Conservation (phyloP, 352 stramenopile genomes). For the Pythium chondricola region DNA sequence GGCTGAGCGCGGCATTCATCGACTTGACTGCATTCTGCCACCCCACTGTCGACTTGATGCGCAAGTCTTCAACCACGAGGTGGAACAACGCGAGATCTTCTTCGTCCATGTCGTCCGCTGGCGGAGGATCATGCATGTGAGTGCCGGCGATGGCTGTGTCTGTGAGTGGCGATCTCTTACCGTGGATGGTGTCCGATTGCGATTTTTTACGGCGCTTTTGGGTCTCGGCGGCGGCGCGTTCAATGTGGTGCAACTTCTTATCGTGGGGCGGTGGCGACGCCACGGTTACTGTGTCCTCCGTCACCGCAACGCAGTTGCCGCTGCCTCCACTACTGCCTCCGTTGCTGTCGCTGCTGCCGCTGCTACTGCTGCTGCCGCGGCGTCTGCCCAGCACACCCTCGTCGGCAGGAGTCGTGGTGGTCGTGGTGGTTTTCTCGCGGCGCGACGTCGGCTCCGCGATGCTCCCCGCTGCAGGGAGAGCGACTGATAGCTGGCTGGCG, state of each 20-base stretch:
- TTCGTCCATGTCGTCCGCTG: conserved; percentile 64
- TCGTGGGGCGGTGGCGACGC: conserved; percentile 18
- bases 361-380: conserved; percentile 3
- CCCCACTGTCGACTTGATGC: conserved; percentile 84
- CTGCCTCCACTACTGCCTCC: background rate
- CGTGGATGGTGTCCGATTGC: conserved; percentile 19
- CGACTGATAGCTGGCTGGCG: background rate
- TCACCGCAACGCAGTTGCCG: background rate
- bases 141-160: no score
- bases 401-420: conserved; percentile 15
- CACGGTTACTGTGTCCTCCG: conserved; percentile 8
- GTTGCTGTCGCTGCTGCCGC: conserved; percentile 4
- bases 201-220: conserved; percentile 29
- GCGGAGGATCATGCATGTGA: no score
- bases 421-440: conserved; percentile 10
- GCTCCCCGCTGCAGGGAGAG: conserved; percentile 7
- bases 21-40: conserved; percentile 88
- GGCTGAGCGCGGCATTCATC: conserved; percentile 61
- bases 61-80: conserved; percentile 78
- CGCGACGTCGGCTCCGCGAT: background rate
- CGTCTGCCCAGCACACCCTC: conserved; percentile 7
- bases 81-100: conserved; percentile 81
- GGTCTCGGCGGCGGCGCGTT: conserved; percentile 23
- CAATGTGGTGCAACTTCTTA: conserved; percentile 29
- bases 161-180: conserved; percentile 1